Evolutionary conservation across 495 filamentous ascomycete species (phyloP).

Genomic region (Penicillium daleae): DNA sequence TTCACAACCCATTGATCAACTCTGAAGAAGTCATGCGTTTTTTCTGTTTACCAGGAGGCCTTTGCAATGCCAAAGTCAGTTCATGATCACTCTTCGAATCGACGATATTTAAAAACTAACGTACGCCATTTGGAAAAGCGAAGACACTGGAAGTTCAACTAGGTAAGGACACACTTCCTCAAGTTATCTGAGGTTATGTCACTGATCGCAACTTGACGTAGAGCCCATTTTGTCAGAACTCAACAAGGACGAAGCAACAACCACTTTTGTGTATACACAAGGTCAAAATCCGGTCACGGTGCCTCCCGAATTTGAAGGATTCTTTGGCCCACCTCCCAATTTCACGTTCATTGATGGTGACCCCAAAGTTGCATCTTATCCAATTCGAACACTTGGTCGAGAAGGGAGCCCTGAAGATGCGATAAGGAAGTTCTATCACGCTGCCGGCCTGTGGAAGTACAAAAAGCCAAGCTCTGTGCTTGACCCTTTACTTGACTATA

Average conservation of each 20-base stretch:
- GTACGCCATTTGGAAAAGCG: background rate
- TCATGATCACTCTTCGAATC: background rate
- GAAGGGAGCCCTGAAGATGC: constrained; percentile 9
- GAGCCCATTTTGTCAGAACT: constrained; percentile 22
- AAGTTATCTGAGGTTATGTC: background rate
- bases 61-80: constrained; percentile 25
- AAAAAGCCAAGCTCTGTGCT: constrained; percentile 11
- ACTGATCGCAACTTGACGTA: background rate
- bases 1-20: background rate
- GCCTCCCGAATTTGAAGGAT: constrained; percentile 22
- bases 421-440: background rate
- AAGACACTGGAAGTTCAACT: constrained; percentile 33
- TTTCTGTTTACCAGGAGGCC: constrained; percentile 35
- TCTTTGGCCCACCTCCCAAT: constrained; percentile 39
- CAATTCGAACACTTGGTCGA: constrained; percentile 2
- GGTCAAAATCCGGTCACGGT: constrained; percentile 23
- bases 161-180: constrained; percentile 19
- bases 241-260: background rate
- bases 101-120: background rate
- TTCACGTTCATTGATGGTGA: constrained; percentile 25
- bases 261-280: constrained; percentile 33
- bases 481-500: constrained; percentile 23
- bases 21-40: constrained; percentile 29
- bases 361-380: background rate
- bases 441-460: background rate